phyloP scores from a whole-genome alignment of 1,284 basidiomycete species.

The Moesziomyces globuligerus region DNA sequence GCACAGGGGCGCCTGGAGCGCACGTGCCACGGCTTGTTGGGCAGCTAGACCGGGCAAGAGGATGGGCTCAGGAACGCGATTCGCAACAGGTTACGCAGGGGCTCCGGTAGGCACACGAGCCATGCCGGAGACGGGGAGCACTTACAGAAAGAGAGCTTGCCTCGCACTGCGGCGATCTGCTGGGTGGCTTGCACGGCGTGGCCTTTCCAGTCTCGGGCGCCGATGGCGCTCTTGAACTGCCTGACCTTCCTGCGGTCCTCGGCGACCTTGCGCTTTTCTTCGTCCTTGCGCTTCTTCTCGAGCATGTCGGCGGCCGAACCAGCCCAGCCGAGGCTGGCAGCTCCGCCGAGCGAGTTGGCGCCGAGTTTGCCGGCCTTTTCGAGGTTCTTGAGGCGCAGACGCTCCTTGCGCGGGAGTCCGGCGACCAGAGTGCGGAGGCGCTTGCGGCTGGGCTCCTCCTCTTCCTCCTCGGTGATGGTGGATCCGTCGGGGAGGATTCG shows the following conservation, averaged over 20 bases:
- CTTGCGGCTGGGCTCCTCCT: constrained; percentile 59
- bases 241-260: constrained; percentile 62
- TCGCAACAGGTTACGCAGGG: constrained; percentile 13
- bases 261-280: constrained; percentile 61
- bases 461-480: constrained; percentile 47
- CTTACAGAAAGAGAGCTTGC: constrained; percentile 53
- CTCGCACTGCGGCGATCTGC: constrained; percentile 49
- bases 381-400: constrained; percentile 59
- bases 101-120: constrained; percentile 14
- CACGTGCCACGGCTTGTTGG: constrained; percentile 59
- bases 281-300: constrained; percentile 66
- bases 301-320: constrained; percentile 66
- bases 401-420: constrained; percentile 57
- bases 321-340: constrained; percentile 59
- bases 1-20: constrained; percentile 61
- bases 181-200: constrained; percentile 47
- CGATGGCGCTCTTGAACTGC: constrained; percentile 60
- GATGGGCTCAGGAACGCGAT: constrained; percentile 29
- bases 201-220: constrained; percentile 60
- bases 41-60: constrained; percentile 45
- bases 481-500: constrained; percentile 43
- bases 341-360: constrained; percentile 26
- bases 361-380: constrained; percentile 50
- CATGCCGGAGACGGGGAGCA: constrained; percentile 6
- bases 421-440: constrained; percentile 61